Base-by-base conservation (phyloP, 768 basidiomycete species). In the Lentinus brumalis region DNA sequence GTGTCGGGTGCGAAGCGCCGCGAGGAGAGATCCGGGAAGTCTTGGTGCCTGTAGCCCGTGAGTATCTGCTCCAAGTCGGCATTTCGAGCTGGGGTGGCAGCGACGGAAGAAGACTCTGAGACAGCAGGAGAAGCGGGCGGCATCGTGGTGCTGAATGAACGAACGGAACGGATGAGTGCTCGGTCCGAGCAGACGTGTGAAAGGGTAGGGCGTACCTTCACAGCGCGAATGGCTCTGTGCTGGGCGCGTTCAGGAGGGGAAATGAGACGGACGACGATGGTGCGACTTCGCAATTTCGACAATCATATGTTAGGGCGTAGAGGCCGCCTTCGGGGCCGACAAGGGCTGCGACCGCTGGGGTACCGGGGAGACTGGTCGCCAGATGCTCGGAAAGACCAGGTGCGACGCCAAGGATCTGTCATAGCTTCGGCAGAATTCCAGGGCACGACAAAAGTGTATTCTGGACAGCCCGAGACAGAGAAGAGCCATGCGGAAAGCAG, bases 1-100 rank as follows among this genome's bases (percentile, higher is more conserved):
- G 50, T 30, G 40, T 53, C 56, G 29, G 64, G 57, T n/a, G 64
- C 55, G 54, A 59, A 62, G 39, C 64, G 64, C 32, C 57, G 56
- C 5, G 60, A 58, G n/a, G 64, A 65, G 30, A 65, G 60, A 54
- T 65, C 64, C 41, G 64, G 64, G 57, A 65, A 60, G 49, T 65
- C 64, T 14, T 57, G 52, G 39, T 61, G 64, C 21, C 54, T 65
- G 41, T 65, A 65, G n/a, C 54, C 60, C 53, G 60, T 35, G 35
- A 65, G 57, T n/a, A 65, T 40, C 14, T 49, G 55, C 18, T 54
- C 46, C 56, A 49, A 57, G 52, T 45, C 59, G 51, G 59, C 46
- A n/a, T 55, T 41, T 16, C 40, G 32, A 40, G 26, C 46, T 29
- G 56, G 54, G 35, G 50, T 50, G 53, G 16, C 38, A 21, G 29